Conservation (phyloP, 768 basidiomycete species). For the Phylloporus sp. region DNA sequence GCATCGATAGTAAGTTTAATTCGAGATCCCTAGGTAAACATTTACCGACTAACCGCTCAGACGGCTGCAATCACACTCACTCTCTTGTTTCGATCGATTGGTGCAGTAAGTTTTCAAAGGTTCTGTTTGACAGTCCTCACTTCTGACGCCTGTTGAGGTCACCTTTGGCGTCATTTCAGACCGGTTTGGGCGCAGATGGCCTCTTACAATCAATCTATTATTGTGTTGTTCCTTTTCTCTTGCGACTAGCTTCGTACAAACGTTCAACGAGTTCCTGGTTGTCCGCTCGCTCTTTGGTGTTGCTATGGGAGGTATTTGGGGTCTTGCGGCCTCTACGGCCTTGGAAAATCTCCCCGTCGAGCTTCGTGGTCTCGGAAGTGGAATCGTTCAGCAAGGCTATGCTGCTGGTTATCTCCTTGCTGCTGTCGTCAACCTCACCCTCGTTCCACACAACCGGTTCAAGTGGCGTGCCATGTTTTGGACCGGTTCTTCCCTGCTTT, state of each 20-base stretch:
- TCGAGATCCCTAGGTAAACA: neutral
- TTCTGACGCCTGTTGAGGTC: conserved; percentile 29
- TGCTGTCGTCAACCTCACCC: conserved; percentile 72
- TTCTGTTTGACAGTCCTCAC: neutral
- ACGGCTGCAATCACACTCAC: conserved; percentile 89
- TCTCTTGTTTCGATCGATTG: conserved; percentile 78
- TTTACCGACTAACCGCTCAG: conserved; percentile 21
- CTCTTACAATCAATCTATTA: conserved; percentile 70
- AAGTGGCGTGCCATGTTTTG: conserved; percentile 83
- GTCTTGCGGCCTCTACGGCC: conserved; percentile 73
- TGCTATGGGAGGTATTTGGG: conserved; percentile 90
- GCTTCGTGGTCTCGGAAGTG: conserved; percentile 79
- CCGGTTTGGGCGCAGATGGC: conserved; percentile 92
- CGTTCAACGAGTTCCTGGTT: conserved; percentile 73
- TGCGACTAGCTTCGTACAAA: conserved; percentile 74
- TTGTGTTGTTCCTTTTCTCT: conserved; percentile 71
- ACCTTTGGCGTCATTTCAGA: conserved; percentile 82
- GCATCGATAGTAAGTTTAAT: conserved; percentile 39
- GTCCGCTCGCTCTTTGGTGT: conserved; percentile 80
- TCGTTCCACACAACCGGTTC: conserved; percentile 36
- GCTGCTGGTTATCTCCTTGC: conserved; percentile 83
- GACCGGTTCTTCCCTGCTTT: conserved; percentile 64
- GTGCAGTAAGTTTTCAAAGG: conserved; percentile 44
- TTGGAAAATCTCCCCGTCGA: conserved; percentile 92
- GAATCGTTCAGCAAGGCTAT: conserved; percentile 91